phyloP scores from a whole-genome alignment of 805 yeast genomes.

The Teunomyces tritomae region DNA sequence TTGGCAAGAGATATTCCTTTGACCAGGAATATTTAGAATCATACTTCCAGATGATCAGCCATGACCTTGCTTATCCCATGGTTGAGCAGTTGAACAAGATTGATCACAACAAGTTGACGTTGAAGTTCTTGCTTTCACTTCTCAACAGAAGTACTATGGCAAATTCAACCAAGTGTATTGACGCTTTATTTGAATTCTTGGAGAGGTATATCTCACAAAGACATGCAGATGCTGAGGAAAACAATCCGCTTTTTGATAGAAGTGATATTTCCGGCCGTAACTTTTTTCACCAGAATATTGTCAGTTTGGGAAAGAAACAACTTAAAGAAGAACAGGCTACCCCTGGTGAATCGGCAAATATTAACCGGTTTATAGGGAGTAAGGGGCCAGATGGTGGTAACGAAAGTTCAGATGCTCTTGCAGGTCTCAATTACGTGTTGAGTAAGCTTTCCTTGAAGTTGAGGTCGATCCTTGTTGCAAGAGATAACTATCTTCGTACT shows the following conservation, averaged over 20 bases:
- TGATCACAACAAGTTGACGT: conserved; percentile 43
- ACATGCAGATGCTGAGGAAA: conserved; percentile 5
- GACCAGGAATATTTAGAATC: conserved; percentile 22
- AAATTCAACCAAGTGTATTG: conserved; percentile 58
- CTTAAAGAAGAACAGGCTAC: conserved; percentile 41
- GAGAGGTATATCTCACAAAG: conserved; percentile 22
- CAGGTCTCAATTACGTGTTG: conserved; percentile 60
- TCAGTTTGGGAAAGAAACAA: conserved; percentile 69
- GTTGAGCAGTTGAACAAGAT: conserved; percentile 36
- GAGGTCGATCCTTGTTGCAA: conserved; percentile 46
- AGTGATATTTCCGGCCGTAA: conserved; percentile 79
- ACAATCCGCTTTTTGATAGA: conserved; percentile 44
- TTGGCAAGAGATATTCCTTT: conserved; percentile 25
- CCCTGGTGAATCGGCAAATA: conserved; percentile 31
- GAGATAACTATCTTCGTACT: conserved; percentile 75
- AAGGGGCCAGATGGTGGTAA: conserved; percentile 41
- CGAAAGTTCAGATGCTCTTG: conserved; percentile 50
- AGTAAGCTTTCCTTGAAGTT: conserved; percentile 34
- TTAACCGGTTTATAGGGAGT: conserved; percentile 23
- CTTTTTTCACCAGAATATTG: conserved; percentile 80
- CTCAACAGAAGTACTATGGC: conserved; percentile 62
- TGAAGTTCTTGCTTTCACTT: conserved; percentile 56
- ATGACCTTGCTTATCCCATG: conserved; percentile 47
- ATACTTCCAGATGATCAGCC: conserved; percentile 21
- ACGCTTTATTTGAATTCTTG: conserved; percentile 47